Conservation (phyloP, 306 rosid species). For the Corylus avellana region DNA sequence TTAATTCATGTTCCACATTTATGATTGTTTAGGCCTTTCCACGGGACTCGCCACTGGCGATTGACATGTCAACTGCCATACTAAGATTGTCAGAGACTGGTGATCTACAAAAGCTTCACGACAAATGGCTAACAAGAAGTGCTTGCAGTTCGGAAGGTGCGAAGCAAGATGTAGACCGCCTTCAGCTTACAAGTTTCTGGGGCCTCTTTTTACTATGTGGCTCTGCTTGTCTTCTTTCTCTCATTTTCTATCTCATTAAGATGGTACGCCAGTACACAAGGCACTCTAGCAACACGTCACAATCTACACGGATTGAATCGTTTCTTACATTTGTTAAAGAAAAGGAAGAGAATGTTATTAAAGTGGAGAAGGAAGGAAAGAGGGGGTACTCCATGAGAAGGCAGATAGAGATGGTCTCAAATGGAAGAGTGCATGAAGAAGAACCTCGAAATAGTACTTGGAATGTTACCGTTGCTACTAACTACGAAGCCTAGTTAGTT, state of each 20-base stretch:
- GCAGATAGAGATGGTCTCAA: slow-evolving; percentile 51
- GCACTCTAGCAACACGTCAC: slow-evolving; percentile 30
- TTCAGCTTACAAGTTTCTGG: slow-evolving; percentile 73
- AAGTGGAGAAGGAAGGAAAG: slow-evolving; percentile 1
- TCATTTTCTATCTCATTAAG: slow-evolving; percentile 47
- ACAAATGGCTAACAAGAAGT: slow-evolving; percentile 81
- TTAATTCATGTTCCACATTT: slow-evolving; percentile 7
- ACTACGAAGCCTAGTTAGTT: not conserved
- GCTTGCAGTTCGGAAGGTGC: too few relatives aligned
- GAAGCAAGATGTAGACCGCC: slow-evolving; percentile 75
- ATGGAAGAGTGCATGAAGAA: slow-evolving; percentile 33
- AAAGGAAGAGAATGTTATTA: slow-evolving; percentile 50
- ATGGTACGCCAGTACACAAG: slow-evolving; percentile 55
- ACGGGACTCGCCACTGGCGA: slow-evolving; percentile 81
- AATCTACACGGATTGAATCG: slow-evolving; percentile 41
- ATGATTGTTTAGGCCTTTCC: slow-evolving; percentile 65
- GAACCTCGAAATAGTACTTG: slow-evolving; percentile 5
- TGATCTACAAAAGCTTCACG: slow-evolving; percentile 82
- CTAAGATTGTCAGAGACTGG: slow-evolving; percentile 71
- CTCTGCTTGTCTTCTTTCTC: slow-evolving; percentile 56
- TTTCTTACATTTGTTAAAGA: slow-evolving; percentile 74
- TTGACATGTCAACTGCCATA: slow-evolving; percentile 86
- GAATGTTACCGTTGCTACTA: too few relatives aligned
- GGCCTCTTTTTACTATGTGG: slow-evolving; percentile 80
- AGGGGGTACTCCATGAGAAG: slow-evolving; percentile 47